phyloP scores from a whole-genome alignment of 116 monocot genomes.

The Trichopus zeylanicus region DNA sequence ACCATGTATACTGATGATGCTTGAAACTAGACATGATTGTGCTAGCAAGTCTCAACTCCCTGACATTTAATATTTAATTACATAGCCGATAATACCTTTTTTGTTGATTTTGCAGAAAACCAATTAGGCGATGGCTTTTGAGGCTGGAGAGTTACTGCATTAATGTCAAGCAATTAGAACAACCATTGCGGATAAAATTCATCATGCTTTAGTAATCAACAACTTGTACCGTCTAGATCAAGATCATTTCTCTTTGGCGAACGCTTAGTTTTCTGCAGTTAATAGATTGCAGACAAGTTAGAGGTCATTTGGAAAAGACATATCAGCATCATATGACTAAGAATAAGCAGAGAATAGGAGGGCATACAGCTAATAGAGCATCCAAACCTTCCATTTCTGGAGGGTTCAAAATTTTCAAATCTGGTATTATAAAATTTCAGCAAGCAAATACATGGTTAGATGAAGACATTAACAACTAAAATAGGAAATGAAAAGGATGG shows the following conservation, averaged over 20 bases:
- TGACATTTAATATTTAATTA: no score
- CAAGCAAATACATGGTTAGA: conserved; percentile 3
- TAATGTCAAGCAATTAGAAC: conserved; percentile 1
- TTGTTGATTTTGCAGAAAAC: conserved; percentile 54
- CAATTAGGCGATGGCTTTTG: conserved; percentile 27
- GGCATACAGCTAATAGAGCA: conserved; percentile 38
- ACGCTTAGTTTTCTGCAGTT: conserved; percentile 17
- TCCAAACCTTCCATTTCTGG: conserved; percentile 69
- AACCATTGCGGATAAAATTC: neutral
- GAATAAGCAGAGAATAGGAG: neutral
- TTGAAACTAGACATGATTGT: no score
- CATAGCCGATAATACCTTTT: conserved; percentile 78
- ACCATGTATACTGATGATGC: no score
- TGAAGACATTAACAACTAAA: no score
- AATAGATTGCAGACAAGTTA: neutral
- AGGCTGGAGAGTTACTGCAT: conserved; percentile 23
- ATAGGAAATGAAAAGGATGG: no score
- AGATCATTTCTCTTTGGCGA: conserved; percentile 36
- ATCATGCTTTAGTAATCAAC: neutral
- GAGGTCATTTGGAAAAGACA: neutral
- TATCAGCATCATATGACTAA: neutral
- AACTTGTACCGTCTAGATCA: conserved; percentile 37
- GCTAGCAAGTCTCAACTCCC: no score
- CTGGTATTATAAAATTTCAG: conserved; percentile 5
- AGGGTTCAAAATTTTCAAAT: conserved; percentile 33